Evolutionary conservation across 106 monocot genomes (phyloP).

Genomic region (Cymbidium sinense): DNA sequence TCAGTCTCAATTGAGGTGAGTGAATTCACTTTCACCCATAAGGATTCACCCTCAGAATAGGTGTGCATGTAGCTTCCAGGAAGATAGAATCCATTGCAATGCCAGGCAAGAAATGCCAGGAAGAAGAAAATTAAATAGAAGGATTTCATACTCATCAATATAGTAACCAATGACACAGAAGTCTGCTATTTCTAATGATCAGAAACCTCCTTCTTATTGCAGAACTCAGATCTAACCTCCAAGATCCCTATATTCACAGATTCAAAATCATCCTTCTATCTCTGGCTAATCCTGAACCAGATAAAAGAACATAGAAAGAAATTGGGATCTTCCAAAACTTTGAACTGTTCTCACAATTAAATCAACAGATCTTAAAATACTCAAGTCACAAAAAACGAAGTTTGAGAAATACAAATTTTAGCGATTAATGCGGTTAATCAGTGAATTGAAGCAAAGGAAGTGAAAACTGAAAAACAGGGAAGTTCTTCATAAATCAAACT

Average conservation of each 20-base stretch:
- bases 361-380: background rate
- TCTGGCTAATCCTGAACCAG: background rate
- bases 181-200: background rate
- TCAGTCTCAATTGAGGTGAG: conserved; percentile 28
- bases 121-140: conserved; percentile 5
- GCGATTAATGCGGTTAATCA: background rate
- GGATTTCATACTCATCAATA: background rate
- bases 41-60: conserved; percentile 13
- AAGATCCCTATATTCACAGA: background rate
- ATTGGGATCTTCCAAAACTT: background rate
- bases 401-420: too few relatives aligned
- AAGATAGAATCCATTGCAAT: conserved; percentile 24
- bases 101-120: background rate
- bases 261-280: background rate
- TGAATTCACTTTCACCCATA: conserved; percentile 22
- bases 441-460: background rate
- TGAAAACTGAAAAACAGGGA: background rate
- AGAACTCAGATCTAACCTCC: background rate
- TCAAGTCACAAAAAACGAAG: too few relatives aligned
- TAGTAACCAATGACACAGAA: background rate
- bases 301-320: background rate
- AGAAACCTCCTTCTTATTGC: background rate
- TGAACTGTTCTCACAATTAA: background rate
- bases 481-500: background rate
- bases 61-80: conserved; percentile 26